These are phyloP conservation scores for Trichosporon asahii DNA, from an alignment of 1,284 basidiomycete species.

Conservation along the genomic window DNA sequence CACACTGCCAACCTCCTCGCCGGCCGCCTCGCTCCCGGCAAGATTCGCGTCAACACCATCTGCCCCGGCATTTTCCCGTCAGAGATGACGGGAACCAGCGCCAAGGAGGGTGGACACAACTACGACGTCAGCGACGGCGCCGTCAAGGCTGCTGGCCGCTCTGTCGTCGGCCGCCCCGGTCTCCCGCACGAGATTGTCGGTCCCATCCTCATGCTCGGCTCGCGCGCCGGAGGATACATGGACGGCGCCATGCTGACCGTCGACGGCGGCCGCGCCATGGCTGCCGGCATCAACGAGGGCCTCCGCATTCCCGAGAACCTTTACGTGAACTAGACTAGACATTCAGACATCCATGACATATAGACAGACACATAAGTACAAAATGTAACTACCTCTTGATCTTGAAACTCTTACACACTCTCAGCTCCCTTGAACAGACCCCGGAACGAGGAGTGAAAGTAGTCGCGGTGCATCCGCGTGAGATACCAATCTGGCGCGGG, in stretches of 20 bases:
- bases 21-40: slow-evolving; percentile 35
- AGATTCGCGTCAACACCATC: slow-evolving; percentile 47
- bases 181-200: slow-evolving; percentile 48
- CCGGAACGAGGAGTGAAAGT: background rate
- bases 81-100: slow-evolving; percentile 40
- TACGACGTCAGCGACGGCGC: slow-evolving; percentile 29
- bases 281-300: slow-evolving; percentile 39
- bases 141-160: slow-evolving; percentile 32
- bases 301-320: slow-evolving; percentile 34
- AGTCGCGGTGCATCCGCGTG: slow-evolving; percentile 14
- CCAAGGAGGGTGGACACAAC: slow-evolving; percentile 21
- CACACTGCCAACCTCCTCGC: slow-evolving; percentile 40
- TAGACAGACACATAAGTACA: background rate
- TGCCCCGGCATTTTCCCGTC: slow-evolving; percentile 42
- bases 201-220: slow-evolving; percentile 43
- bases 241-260: slow-evolving; percentile 44
- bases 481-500: slow-evolving; percentile 11
- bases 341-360: background rate
- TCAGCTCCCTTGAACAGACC: background rate
- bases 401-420: background rate
- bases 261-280: slow-evolving; percentile 47
- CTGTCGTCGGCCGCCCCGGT: slow-evolving; percentile 45
- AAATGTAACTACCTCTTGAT: background rate
- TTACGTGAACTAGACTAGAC: slow-evolving; percentile 21
- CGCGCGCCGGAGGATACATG: slow-evolving; percentile 44